These are phyloP conservation scores for Trebouxiophyceae sp. DNA, from an alignment of 163 green algal genomes.

Conservation along the genomic window DNA sequence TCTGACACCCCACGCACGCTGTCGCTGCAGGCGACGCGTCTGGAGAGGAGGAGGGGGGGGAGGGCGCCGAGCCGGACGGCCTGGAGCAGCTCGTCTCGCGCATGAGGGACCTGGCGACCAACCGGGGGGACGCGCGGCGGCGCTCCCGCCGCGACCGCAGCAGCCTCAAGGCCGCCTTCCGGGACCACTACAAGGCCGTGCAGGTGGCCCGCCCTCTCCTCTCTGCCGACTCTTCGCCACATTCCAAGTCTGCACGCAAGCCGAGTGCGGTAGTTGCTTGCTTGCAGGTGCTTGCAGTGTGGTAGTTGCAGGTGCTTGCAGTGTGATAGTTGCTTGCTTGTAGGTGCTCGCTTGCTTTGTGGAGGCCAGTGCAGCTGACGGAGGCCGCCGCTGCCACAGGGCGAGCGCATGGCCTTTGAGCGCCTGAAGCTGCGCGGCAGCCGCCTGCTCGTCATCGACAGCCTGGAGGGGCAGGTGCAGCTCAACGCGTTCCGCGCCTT, in stretches of 20 bases:
- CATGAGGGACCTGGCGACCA: conserved; percentile 60
- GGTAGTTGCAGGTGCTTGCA: no score
- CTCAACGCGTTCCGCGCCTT: conserved; percentile 55
- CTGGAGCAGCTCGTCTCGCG: conserved; percentile 50
- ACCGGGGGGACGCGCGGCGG: conserved; percentile 41
- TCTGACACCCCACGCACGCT: no score
- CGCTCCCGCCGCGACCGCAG: conserved; percentile 44
- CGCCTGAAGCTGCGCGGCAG: conserved; percentile 61
- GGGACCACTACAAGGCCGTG: conserved; percentile 42
- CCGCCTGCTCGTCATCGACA: conserved; percentile 51
- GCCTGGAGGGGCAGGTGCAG: conserved; percentile 34
- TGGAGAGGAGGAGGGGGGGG: conserved; percentile 2
- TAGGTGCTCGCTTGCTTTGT: no score
- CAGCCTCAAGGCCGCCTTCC: conserved; percentile 40
- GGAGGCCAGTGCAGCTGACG: no score
- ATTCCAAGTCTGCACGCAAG: no score
- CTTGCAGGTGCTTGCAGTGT: no score
- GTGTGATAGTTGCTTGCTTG: no score
- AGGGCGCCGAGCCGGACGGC: conserved; percentile 9
- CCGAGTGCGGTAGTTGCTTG: no score
- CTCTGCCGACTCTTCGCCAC: no score
- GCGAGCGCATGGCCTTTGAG: background rate
- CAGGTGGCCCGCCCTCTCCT: no score
- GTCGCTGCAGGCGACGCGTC: background rate
- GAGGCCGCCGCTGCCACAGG: no score